Percentiles rank a stretch among this genome's conserved stretches.
Evolutionary conservation across 108 stramenopile species (phyloP).

Genomic region (Cyclostephanos tholiformis): DNA sequence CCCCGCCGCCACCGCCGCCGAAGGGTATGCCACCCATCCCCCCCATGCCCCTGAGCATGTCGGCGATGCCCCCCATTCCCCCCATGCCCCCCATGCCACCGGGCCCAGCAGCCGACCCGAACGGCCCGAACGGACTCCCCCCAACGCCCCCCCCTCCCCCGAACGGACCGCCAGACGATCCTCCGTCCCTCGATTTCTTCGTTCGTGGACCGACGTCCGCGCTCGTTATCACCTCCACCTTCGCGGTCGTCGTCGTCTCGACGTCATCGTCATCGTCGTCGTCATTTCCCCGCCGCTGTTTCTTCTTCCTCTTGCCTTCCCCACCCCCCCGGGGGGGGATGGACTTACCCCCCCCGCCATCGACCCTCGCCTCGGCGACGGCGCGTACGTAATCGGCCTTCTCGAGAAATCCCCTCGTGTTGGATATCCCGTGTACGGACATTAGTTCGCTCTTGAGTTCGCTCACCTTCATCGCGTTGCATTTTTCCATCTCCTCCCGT

Average conservation of each 20-base stretch:
- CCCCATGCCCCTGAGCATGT: conserved; percentile 81
- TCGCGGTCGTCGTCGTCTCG: conserved; percentile 52
- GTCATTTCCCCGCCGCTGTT: conserved; percentile 46
- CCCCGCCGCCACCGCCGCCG: conserved; percentile 54
- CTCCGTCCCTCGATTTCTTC: conserved; percentile 46
- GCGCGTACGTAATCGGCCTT: conserved; percentile 51
- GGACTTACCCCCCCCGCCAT: conserved; percentile 22
- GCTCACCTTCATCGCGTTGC: conserved; percentile 37
- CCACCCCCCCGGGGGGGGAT: too few relatives aligned
- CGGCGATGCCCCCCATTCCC: conserved; percentile 68
- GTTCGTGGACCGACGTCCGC: conserved; percentile 57
- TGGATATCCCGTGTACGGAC: conserved; percentile 17
- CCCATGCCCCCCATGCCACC: conserved; percentile 52
- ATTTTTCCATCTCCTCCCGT: conserved; percentile 65
- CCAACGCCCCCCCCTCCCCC: conserved; percentile 46
- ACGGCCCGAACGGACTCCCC: conserved; percentile 44
- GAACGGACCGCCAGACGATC: conserved; percentile 45
- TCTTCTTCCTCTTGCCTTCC: conserved; percentile 31
- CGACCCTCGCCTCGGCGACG: conserved; percentile 50
- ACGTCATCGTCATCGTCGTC: conserved; percentile 73
- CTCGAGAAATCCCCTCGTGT: conserved; percentile 33
- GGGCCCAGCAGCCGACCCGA: conserved; percentile 32
- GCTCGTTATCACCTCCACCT: conserved; percentile 84
- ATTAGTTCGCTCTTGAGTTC: conserved; percentile 45
- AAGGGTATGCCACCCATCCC: conserved; percentile 47